Base-by-base conservation (phyloP, 148 eudicot species). In the Hydrangea macrophylla region DNA sequence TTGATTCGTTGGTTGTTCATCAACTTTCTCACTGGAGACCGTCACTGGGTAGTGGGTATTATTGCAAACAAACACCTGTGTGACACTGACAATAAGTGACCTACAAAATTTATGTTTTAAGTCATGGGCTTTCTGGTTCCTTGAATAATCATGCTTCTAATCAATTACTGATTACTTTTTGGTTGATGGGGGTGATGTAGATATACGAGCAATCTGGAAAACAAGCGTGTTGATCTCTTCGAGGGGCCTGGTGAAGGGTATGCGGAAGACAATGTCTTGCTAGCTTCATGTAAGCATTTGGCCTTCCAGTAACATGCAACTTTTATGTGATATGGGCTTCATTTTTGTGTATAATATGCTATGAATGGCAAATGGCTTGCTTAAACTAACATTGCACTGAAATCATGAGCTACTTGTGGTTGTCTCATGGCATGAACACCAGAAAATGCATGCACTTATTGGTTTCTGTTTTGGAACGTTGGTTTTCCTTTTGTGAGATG, bases 281-380 rank as follows among this genome's bases (percentile, higher is more conserved):
- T 88, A 69, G 98, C 98, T 70, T 90, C 98, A 55, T 68, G 96
- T 92, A 90, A 86, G 94, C 60, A 75, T 48, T n/a, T 66, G 39
- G 5, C 15, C 61, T 67, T 36, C 27, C 70, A 23, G 23, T 39
- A 68, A 57, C 42, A 65, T 65, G 44, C 40, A 65, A 11, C 20
- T 65, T n/a, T n/a, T 31, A 0, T 2, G 22, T 7, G 6, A 65
- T 22, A n/a, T 20, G 11, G n/a, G 11, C 26, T 31, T 6, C 69
- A 18, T 1, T 22, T 28, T n/a, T n/a, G n/a, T n/a, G 35, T 64
- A 27, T 51, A 27, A 48, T 4, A 3, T n/a, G 20, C 56, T 31
- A 48, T 48, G 4, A 58, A 33, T 2, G 24, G 13, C 40, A 32
- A n/a, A 58, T 5, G 17, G 15, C n/a, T n/a, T n/a, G n/a, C n/a